Evolutionary conservation across 2,329 filamentous ascomycete genomes (phyloP), one percentile per base, ranked within the genome.

Genomic region (Chaetomium sp.): DNA sequence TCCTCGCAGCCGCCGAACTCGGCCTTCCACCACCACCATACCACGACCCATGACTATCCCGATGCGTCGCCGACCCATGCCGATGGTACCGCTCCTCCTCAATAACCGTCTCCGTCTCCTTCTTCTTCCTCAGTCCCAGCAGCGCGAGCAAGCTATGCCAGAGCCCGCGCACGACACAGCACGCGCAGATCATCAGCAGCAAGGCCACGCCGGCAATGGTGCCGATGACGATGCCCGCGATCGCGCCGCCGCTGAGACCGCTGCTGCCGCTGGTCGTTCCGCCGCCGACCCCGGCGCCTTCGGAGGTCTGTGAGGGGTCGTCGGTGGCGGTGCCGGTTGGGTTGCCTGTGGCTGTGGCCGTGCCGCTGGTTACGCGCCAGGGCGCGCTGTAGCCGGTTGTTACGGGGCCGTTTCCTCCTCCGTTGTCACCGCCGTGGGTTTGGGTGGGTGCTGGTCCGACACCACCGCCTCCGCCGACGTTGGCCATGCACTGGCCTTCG

Each of bases 151-250:
- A 64, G 36, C 75, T 78, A 60, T 81, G 76, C 78, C 83, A 87
- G 44, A 85, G 72, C 11, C 81, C 81, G 61, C 79, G 77, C 56
- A 79, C 77, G 57, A 85, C 84, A 74, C 86, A 89, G 78, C 84
- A 91, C 73, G 88, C 84, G 76, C 86, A 90, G 65, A 91, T 72
- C 6, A 88, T 77, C 4, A 86, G 73, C 27, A 91, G 79, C 2
- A 91, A 74, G 42, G 79, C 71, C 38, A 90, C 76, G 59, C 86
- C 88, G 11, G 79, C 79, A 49, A 91, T 76, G 9, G 82, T 80
- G 59, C 88, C 88, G 54, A 91, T 85, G 61, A 91, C 88, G 65
- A 91, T 91, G 58, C 88, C 88, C 12, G 88, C 88, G 64, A 91
- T 91, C 57, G 86, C 88, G 52, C 87, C 88, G 44, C 77, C 80